Evolutionary conservation across 1,139 yeast species (phyloP).

Genomic region (Yarrowia galli): DNA sequence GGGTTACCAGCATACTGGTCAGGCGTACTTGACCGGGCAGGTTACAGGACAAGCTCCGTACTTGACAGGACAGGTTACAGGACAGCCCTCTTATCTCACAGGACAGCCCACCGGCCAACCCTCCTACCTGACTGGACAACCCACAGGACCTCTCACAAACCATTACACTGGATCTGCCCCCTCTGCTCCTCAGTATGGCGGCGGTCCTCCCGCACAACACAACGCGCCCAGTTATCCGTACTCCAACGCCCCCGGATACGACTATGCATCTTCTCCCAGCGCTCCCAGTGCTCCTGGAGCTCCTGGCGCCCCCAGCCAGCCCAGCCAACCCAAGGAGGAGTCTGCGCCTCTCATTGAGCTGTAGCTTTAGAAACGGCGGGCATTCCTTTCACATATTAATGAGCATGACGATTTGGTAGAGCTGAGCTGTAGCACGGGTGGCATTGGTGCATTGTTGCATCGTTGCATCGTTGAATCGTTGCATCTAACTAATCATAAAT

Average conservation of each 20-base stretch:
- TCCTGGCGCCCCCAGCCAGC: slow-evolving; percentile 19
- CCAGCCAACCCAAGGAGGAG: slow-evolving; percentile 14
- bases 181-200: slow-evolving; percentile 19
- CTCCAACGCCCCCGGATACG: slow-evolving; percentile 20
- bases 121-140: neutral
- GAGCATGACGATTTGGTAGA: neutral
- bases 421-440: too few relatives aligned
- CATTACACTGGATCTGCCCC: neutral
- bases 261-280: slow-evolving; percentile 30
- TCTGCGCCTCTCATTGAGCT: slow-evolving; percentile 33
- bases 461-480: too few relatives aligned
- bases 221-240: slow-evolving; percentile 13
- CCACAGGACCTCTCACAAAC: neutral
- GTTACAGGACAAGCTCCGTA: neutral
- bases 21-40: neutral
- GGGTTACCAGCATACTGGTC: neutral
- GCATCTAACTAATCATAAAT: neutral
- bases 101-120: slow-evolving; percentile 7
- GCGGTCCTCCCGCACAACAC: slow-evolving; percentile 9
- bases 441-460: too few relatives aligned
- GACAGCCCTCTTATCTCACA: neutral
- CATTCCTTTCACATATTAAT: neutral
- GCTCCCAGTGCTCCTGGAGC: slow-evolving; percentile 22
- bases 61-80: slow-evolving; percentile 6
- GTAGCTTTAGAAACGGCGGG: slow-evolving; percentile 11